phyloP scores from a whole-genome alignment of 495 filamentous ascomycete genomes.

The Darksidea phi region DNA sequence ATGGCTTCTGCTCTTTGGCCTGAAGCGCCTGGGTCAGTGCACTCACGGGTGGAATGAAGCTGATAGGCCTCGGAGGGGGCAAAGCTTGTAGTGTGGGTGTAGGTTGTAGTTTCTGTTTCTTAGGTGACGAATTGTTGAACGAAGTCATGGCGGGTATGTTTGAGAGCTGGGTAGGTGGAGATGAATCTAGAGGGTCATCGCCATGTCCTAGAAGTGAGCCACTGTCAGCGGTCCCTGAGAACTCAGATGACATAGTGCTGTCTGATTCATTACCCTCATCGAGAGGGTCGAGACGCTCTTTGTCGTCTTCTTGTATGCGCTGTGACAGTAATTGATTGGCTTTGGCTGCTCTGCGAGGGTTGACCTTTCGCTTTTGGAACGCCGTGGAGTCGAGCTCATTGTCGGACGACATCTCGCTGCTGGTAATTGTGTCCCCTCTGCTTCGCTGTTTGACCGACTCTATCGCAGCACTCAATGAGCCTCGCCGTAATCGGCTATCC shows the following conservation, averaged over 20 bases:
- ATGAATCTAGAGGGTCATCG: slow-evolving; percentile 41
- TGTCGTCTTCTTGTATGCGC: slow-evolving; percentile 45
- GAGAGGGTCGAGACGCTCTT: slow-evolving; percentile 52
- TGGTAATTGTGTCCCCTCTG: slow-evolving; percentile 82
- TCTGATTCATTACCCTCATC: slow-evolving; percentile 59
- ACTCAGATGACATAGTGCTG: slow-evolving; percentile 65
- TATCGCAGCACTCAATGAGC: slow-evolving; percentile 72
- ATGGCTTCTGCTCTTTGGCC: slow-evolving; percentile 74
- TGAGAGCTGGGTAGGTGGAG: slow-evolving; percentile 46
- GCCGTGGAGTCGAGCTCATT: slow-evolving; percentile 74
- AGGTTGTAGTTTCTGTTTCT: slow-evolving; percentile 54
- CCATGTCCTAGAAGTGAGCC: slow-evolving; percentile 57
- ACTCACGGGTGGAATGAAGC: slow-evolving; percentile 76
- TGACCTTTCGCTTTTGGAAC: slow-evolving; percentile 61
- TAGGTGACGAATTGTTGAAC: slow-evolving; percentile 52
- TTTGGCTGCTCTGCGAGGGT: slow-evolving; percentile 53
- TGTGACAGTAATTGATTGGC: slow-evolving; percentile 50
- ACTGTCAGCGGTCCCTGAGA: slow-evolving; percentile 64
- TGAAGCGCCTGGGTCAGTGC: slow-evolving; percentile 69
- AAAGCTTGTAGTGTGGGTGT: slow-evolving; percentile 69
- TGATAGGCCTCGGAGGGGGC: slow-evolving; percentile 87
- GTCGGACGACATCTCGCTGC: slow-evolving; percentile 88
- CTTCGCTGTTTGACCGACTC: slow-evolving; percentile 72
- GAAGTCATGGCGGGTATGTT: slow-evolving; percentile 37
- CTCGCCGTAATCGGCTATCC: slow-evolving; percentile 58